These are phyloP conservation scores for Fusarium nanum DNA, from an alignment of 2,329 filamentous ascomycete genomes.

Conservation along the genomic window DNA sequence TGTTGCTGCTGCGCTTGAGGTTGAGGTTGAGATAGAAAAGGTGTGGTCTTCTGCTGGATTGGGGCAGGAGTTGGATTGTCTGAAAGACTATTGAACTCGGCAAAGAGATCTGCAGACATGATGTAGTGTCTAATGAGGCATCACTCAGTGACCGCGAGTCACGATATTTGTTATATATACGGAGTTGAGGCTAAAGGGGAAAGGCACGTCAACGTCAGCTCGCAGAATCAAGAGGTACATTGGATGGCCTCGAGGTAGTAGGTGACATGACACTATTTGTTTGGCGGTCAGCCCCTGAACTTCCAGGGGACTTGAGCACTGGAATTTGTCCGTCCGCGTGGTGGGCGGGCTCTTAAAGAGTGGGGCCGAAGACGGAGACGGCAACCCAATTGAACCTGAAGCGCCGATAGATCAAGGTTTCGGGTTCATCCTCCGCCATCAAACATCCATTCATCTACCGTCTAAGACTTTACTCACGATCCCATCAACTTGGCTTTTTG, in stretches of 20 bases:
- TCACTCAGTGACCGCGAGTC: slow-evolving; percentile 14
- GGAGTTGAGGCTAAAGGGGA: not conserved
- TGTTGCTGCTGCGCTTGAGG: slow-evolving; percentile 10
- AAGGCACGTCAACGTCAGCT: not conserved
- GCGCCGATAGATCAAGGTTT: slow-evolving; percentile 28
- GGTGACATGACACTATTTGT: slow-evolving; percentile 23
- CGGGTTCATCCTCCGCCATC: slow-evolving; percentile 30
- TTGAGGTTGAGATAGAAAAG: slow-evolving; percentile 25
- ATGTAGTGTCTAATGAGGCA: slow-evolving; percentile 34
- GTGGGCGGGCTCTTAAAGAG: slow-evolving; percentile 13
- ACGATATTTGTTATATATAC: slow-evolving; percentile 14
- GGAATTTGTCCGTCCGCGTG: slow-evolving; percentile 1
- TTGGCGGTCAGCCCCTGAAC: slow-evolving; percentile 35
- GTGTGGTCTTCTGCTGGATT: slow-evolving; percentile 15
- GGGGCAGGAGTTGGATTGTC: slow-evolving; percentile 50
- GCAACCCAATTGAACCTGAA: slow-evolving; percentile 28
- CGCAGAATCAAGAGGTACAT: slow-evolving; percentile 10
- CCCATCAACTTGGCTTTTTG: not conserved
- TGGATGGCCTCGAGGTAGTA: not conserved
- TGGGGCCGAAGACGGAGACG: slow-evolving; percentile 34
- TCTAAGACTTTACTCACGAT: not conserved
- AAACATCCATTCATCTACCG: slow-evolving; percentile 14
- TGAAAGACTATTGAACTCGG: slow-evolving; percentile 67
- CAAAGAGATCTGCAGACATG: slow-evolving; percentile 76
- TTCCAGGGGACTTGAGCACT: slow-evolving; percentile 8